Evolutionary conservation across 768 basidiomycete species (phyloP), one percentile per base, ranked within the genome.

Genomic region (Pholiota conissans): DNA sequence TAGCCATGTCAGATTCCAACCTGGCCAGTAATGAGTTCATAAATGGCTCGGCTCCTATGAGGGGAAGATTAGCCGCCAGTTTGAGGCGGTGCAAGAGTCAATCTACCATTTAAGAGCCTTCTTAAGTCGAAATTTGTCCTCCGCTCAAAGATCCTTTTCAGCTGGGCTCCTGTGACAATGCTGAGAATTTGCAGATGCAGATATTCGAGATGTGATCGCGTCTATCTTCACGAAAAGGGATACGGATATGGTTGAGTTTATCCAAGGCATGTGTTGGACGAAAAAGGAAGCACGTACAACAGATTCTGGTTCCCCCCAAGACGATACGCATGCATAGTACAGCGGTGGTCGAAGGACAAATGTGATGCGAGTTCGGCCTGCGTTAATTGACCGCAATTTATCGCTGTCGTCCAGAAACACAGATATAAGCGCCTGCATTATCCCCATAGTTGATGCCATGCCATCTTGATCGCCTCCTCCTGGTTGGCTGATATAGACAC

Each of bases 251-350:
- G 45, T n/a, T 58, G 13, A 37, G 49, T 40, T 51, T 28, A 52
- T 55, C 52, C 52, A 49, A 29, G 51, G 49, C 37, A 45, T 42
- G n/a, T n/a, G 51, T 32, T 28, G 9, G 16, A 35, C 49, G 39
- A 24, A 30, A 46, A 46, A 11, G 29, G 26, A 49, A 49, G 11
- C 51, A 78, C 93, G 74, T 75, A 98, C 95, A 61, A 98, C 88
- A 59, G 90, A 92, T 73, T 98, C 97, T 0, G 97, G 96, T 72
- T 98, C 97, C 11, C 91, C 91, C 92, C 93, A 96, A 10, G 89
- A 86, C 20, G 93, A 95, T 11, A 86, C 87, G 61, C 91, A 95
- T 27, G 89, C 93, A 66, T 95, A 92, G 72, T 98, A 98, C 18
- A 99, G 73, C 3, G 97, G 97, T 5, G 91, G 69, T 28, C 94